Evolutionary conservation across 2,329 filamentous ascomycete species (phyloP).

Genomic region (Microascus cirrosus): DNA sequence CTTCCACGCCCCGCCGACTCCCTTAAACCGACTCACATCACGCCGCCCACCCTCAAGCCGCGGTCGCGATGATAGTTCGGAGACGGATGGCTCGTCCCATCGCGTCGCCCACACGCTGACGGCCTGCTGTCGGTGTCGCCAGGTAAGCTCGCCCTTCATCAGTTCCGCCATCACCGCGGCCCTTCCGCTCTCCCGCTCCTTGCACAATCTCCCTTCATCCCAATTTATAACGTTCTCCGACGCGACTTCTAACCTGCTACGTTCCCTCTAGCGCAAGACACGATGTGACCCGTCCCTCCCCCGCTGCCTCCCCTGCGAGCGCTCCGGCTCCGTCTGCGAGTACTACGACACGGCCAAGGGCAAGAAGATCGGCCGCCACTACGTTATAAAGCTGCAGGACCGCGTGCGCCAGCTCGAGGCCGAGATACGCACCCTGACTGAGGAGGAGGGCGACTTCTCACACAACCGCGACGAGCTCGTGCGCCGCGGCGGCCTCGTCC

Average conservation of each 20-base stretch:
- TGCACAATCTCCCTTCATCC: not conserved
- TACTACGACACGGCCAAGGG: slow-evolving; percentile 88
- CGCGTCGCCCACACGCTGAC: slow-evolving; percentile 70
- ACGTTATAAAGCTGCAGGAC: slow-evolving; percentile 86
- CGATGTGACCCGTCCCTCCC: slow-evolving; percentile 89
- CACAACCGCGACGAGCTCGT: slow-evolving; percentile 75
- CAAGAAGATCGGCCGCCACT: slow-evolving; percentile 76
- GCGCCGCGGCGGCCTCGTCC: slow-evolving; percentile 74
- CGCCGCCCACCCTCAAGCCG: slow-evolving; percentile 11
- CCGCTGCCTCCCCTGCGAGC: slow-evolving; percentile 83
- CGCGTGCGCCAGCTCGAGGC: slow-evolving; percentile 72
- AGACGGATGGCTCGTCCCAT: slow-evolving; percentile 39
- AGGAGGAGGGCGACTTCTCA: slow-evolving; percentile 60
- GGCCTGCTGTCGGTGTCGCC: slow-evolving; percentile 68
- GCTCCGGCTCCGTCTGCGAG: slow-evolving; percentile 83
- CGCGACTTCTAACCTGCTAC: not conserved
- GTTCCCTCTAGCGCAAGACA: slow-evolving; percentile 65
- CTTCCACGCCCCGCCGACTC: slow-evolving; percentile 20
- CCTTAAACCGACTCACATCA: slow-evolving; percentile 9
- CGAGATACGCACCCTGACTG: slow-evolving; percentile 68
- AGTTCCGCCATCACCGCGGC: not conserved
- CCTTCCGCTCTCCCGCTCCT: not conserved
- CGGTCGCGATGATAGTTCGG: slow-evolving; percentile 29
- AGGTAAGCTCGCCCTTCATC: slow-evolving; percentile 37
- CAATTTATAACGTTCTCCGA: not conserved